Evolutionary conservation across 1,284 basidiomycete genomes (phyloP), one percentile per base, ranked within the genome.

Genomic region (Singerocomus inundabilis): DNA sequence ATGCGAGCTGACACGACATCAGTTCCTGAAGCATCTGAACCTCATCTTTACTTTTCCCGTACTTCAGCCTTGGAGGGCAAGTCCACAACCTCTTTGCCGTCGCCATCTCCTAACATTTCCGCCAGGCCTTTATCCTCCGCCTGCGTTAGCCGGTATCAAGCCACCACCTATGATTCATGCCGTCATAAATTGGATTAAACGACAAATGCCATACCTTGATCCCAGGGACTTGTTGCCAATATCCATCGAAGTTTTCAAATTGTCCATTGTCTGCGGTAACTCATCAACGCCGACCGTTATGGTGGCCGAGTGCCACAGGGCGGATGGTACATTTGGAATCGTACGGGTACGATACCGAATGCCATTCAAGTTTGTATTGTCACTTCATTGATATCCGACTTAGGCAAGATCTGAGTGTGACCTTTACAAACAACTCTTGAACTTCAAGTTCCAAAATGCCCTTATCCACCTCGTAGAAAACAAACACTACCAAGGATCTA

Each of bases 261-360:
- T 91, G 15, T 85, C 85, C 11, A 81, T 97, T 38, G 80, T 89
- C 10, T 79, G 86, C 31, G 93, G 93, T 8, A 96, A 93, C 68
- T 72, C 81, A 21, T 90, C 93, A 0, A 94, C 91, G 0, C 86
- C 89, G 1, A 86, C 77, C 59, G 72, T 96, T 12, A 74, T 95
- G 25, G 83, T 95, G 16, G 80, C 82, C 1, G 89, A 92, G 63
- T 93, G 93, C 57, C 73, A 80, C 47, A 75, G 74, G 24, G 84
- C 83, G 1, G 73, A 82, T 33, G 93, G 93, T 24, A 87, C 84
- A 1, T 90, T 90, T 59, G 85, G 91, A 18, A 78, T 91, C 34
- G 80, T 87, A 13, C 80, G 83, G 61, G 88, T 91, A 54, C 47
- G 78, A n/a, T 24, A 11, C 15, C 33, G 13, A 30, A 16, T 32